A percentile compares a stretch with the other conserved stretches of the same genome.
These are phyloP conservation scores for Bocquillonia castaneifolia DNA, from an alignment of 441 rosid genomes.

Conservation along the genomic window DNA sequence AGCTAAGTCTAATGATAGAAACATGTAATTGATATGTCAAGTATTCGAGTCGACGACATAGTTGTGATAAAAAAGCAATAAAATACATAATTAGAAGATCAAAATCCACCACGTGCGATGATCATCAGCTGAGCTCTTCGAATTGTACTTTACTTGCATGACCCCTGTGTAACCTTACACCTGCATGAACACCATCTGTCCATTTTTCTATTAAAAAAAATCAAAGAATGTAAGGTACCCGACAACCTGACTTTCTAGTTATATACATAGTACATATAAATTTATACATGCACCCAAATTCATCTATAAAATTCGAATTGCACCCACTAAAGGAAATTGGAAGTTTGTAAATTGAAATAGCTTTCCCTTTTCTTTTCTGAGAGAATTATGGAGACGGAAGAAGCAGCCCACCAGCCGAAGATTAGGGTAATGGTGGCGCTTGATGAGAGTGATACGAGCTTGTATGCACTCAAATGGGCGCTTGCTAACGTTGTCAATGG, in stretches of 20 bases:
- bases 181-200: constrained; percentile 29
- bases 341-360: constrained; percentile 19
- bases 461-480: constrained; percentile 60
- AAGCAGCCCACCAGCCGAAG: constrained; percentile 11
- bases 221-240: background rate
- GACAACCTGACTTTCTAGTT: background rate
- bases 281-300: background rate
- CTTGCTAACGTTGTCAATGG: constrained; percentile 38
- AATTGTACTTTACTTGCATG: constrained; percentile 8
- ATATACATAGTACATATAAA: too few relatives aligned
- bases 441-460: constrained; percentile 74
- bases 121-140: too few relatives aligned
- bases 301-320: background rate
- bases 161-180: background rate
- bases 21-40: too few relatives aligned
- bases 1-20: too few relatives aligned
- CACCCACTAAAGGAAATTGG: background rate
- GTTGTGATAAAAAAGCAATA: too few relatives aligned
- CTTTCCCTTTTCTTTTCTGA: too few relatives aligned
- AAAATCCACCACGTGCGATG: too few relatives aligned
- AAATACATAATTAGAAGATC: too few relatives aligned
- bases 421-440: constrained; percentile 53
- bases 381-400: constrained; percentile 7
- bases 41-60: too few relatives aligned
- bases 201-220: background rate